Conservation (phyloP, 2,329 filamentous ascomycete genomes). For the Microdochium nivale region DNA sequence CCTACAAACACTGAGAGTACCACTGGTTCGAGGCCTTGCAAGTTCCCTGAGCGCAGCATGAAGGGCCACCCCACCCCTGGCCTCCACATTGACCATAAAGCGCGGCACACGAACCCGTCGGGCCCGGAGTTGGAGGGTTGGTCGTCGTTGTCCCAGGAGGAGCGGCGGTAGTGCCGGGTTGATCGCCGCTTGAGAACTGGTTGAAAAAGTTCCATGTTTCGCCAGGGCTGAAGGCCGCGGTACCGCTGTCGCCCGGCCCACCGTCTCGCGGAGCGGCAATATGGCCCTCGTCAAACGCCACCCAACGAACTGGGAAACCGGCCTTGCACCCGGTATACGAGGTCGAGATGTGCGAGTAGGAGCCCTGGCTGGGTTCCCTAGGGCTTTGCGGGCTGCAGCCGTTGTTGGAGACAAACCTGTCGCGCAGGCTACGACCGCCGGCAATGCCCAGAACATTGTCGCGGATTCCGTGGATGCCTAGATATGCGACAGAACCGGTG, state of each 20-base stretch:
- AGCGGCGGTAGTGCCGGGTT: not conserved
- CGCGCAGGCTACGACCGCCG: constrained; percentile 23
- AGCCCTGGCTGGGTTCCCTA: constrained; percentile 11
- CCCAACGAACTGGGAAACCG: constrained; percentile 18
- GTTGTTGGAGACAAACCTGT: constrained; percentile 27
- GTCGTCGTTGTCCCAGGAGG: not conserved
- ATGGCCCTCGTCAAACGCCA: constrained; percentile 17
- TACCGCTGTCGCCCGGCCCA: not conserved
- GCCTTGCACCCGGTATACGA: constrained; percentile 15
- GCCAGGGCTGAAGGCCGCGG: constrained; percentile 5
- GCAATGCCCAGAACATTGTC: constrained; percentile 26
- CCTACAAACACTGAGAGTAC: constrained; percentile 1
- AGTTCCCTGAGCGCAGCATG: constrained; percentile 1
- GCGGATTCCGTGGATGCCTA: constrained; percentile 27
- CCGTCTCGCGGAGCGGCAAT: constrained; percentile 11
- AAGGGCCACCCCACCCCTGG: not conserved
- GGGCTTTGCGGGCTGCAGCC: constrained; percentile 19
- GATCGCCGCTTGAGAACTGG: not conserved
- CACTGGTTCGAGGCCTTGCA: constrained; percentile 2
- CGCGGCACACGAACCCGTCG: constrained; percentile 19
- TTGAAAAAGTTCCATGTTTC: constrained; percentile 15
- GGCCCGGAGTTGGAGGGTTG: not conserved
- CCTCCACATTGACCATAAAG: too few species aligned
- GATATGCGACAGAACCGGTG: constrained; percentile 27
- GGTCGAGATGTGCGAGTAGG: constrained; percentile 12